Evolutionary conservation across 2,329 filamentous ascomycete species (phyloP).

Genomic region (Aspergillus bombycis): DNA sequence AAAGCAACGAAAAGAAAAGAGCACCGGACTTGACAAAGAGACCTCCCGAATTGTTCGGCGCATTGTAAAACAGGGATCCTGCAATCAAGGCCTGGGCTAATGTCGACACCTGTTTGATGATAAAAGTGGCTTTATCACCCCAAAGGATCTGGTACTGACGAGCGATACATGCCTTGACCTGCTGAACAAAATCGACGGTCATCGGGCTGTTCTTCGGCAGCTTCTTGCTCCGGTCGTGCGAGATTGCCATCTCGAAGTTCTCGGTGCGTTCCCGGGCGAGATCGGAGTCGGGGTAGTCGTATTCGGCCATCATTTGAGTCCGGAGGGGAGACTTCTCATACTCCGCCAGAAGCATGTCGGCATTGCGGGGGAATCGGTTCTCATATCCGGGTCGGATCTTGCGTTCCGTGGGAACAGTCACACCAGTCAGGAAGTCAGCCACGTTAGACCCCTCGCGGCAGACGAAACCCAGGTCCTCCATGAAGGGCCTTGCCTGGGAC

Average conservation of each 20-base stretch:
- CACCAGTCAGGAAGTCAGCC: constrained; percentile 67
- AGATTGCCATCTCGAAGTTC: constrained; percentile 58
- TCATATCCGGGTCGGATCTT: constrained; percentile 49
- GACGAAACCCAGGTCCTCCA: constrained; percentile 66
- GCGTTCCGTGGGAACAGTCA: constrained; percentile 60
- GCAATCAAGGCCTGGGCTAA: constrained; percentile 64
- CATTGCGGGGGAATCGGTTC: constrained; percentile 48
- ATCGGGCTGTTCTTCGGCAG: constrained; percentile 59
- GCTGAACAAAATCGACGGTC: constrained; percentile 57
- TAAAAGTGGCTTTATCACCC: constrained; percentile 66
- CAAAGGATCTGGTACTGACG: constrained; percentile 68
- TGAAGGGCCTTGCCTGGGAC: constrained; percentile 63
- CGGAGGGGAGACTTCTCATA: constrained; percentile 60
- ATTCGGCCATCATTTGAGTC: constrained; percentile 57
- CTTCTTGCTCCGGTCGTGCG: constrained; percentile 58
- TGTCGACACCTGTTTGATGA: constrained; percentile 64
- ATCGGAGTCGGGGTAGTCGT: constrained; percentile 58
- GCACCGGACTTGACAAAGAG: constrained; percentile 67
- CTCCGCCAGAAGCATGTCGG: constrained; percentile 46
- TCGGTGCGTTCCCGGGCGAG: constrained; percentile 54
- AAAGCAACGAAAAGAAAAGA: constrained; percentile 66
- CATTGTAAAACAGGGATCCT: constrained; percentile 70
- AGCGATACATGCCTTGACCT: constrained; percentile 60
- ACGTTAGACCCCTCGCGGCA: constrained; percentile 66
- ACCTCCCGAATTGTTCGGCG: constrained; percentile 59